Evolutionary conservation across 1,284 basidiomycete genomes (phyloP), one percentile per base, ranked within the genome.

Genomic region (Bondarzewia mesenterica): DNA sequence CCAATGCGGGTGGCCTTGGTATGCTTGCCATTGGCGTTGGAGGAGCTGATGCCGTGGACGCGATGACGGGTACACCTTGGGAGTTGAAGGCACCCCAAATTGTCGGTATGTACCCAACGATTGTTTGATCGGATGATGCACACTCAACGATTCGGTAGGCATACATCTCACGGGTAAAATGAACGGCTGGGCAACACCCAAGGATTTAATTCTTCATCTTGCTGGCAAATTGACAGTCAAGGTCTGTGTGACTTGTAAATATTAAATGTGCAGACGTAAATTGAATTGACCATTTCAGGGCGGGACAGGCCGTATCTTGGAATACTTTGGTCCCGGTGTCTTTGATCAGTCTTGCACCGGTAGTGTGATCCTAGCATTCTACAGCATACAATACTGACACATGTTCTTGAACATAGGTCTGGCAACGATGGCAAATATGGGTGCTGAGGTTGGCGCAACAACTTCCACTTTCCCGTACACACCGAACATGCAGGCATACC

Each of bases 381-480:
- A 51, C n/a, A 39, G 38, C 7, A 27, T 23, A 16, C 16, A 41
- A 46, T 32, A 39, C 35, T 36, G 29, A 18, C 5, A 21, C 36
- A 15, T 45, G 10, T 16, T 29, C 18, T 46, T 12, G 27, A 37
- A 49, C 43, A 20, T 47, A 87, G 86, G 92, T 55, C 69, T 97
- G 46, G 93, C 94, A 0, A 98, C 93, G 4, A 89, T 97, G 53
- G 87, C 91, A 49, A 98, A 98, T 69, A 99, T 99, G 96, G 96
- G 96, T 51, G 96, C 96, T 20, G 96, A 99, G 73, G 93, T 99
- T 22, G 96, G 96, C 42, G 96, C 96, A 6, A 99, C 96, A 2
- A 98, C 96, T 0, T 95, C 93, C 1, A 93, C 90, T 3, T 99
- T 99, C 78, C 94, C 94, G 12, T 99, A 97, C 69, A 93, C 92